Base-by-base conservation (phyloP, 192 early-diverging fungal species). In the Allomyces macrogynus region DNA sequence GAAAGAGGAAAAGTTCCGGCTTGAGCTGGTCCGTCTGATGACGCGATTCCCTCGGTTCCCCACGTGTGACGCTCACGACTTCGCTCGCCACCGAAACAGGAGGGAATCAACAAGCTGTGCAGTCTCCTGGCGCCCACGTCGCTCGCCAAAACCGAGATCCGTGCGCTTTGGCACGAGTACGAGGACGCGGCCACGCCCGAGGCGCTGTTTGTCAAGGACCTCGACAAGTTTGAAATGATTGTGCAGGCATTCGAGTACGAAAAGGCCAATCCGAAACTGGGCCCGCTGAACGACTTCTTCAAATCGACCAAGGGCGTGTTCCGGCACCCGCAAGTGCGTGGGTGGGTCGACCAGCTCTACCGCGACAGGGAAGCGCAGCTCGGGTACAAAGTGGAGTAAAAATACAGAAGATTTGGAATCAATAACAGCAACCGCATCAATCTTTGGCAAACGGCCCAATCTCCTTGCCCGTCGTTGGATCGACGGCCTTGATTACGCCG, bases 181-280 rank as follows among this genome's bases (percentile, higher is more conserved):
- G 93, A 96, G 69, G 78, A 84, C 10, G 80, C 74, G 9, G 61
- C 63, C 22, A 89, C 89, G 3, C 68, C 70, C 1, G 93, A 96
- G 67, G 89, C 93, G 0, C 69, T 81, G 14, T 67, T 92, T 26
- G 89, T 91, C 44, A 90, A 93, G 61, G 90, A 96, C 70, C 71
- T 96, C 69, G 93, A 96, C 74, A 96, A 96, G 72, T 96, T 91
- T 82, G 93, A 96, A 73, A 91, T 96, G 90, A 88, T 91, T 66
- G 77, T 90, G 61, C 90, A 93, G 73, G 91, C 90, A 4, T 67
- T 87, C 27, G 91, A 94, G 70, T 96, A 96, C 69, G 93, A 96
- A 61, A 70, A 84, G 71, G 77, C 78, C 89, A 77, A 78, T 73
- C 25, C 43, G 43, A 1, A 10, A 64, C n/a, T 70, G 80, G 81